Evolutionary conservation across 2,329 filamentous ascomycete genomes (phyloP), one percentile per base, ranked within the genome.

Genomic region (Myriosclerotinia curreyana): DNA sequence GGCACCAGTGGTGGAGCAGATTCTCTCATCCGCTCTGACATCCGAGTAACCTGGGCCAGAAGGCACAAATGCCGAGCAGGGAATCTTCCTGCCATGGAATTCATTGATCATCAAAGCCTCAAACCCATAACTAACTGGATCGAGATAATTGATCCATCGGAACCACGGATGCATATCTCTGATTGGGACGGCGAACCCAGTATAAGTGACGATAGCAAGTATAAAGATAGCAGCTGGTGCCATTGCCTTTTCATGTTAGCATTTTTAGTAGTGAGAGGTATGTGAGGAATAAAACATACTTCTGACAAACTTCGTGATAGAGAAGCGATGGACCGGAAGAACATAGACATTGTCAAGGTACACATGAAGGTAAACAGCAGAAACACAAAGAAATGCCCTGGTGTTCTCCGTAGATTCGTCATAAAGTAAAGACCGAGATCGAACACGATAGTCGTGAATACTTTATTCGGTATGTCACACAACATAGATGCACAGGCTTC

Each of bases 361-460:
- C 86, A 86, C 65, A 83, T 74, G 77, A 94, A 91, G 2, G 86
- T 88, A 73, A 94, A 83, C 60, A 96, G 79, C 65, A 92, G 76
- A 82, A 91, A 96, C 78, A 92, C 89, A 81, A 96, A 96, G 80
- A 95, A 96, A 0, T 87, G 77, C 2, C 87, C 89, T 0, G 90
- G 79, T 67, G 89, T 86, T 60, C 91, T 83, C 63, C 89, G 84
- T 38, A 97, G 79, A 68, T 92, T 89, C 0, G 90, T 89, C 85
- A 97, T 88, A 77, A 96, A 96, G 78, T 96, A 96, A 3, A 96
- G 77, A 1, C 86, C 82, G 40, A 93, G 60, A 74, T 96, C 96
- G 81, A 96, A 96, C 5, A 84, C 77, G 68, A 96, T 82, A 1
- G 85, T 78, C 70, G 93, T 93, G n/a, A 77, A 46, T 11, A 96